Conservation (phyloP, 331 rosid genomes). For the Stylosanthes scabra region DNA sequence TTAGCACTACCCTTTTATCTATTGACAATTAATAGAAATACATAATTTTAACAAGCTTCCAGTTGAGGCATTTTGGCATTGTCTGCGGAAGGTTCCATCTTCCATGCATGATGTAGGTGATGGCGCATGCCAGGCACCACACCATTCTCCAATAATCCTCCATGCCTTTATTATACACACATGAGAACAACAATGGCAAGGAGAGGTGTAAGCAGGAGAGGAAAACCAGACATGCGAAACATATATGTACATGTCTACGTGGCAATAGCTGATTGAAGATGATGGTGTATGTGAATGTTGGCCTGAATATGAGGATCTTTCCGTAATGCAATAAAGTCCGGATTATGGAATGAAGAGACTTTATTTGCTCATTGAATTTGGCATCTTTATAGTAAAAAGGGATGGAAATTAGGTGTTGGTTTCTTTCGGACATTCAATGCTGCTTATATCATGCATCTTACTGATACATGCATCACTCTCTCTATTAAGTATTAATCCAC, state of each 20-base stretch:
- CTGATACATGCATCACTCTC: no score
- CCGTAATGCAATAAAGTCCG: not conserved
- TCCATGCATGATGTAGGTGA: not conserved
- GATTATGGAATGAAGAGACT: conserved; percentile 19
- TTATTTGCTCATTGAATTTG: conserved; percentile 34
- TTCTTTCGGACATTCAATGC: conserved; percentile 46
- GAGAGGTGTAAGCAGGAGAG: conserved; percentile 60
- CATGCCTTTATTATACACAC: not conserved
- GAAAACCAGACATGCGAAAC: conserved; percentile 57
- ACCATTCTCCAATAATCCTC: not conserved
- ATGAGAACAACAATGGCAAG: conserved; percentile 29
- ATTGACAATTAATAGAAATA: no score
- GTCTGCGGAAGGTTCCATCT: conserved; percentile 27
- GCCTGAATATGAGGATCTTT: conserved; percentile 30
- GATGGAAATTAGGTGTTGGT: no score
- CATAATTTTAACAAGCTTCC: no score
- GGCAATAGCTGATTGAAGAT: no score
- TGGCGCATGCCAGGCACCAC: not conserved
- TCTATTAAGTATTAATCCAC: no score
- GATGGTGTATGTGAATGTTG: no score
- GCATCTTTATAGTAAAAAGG: conserved; percentile 7
- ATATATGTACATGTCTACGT: no score
- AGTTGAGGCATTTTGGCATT: conserved; percentile 36
- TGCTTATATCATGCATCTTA: conserved; percentile 56
- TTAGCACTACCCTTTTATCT: no score